A percentile compares a stretch with the other conserved stretches of the same genome.
Evolutionary conservation across 306 rosid genomes (phyloP).

Genomic region (Canavalia ensiformis): DNA sequence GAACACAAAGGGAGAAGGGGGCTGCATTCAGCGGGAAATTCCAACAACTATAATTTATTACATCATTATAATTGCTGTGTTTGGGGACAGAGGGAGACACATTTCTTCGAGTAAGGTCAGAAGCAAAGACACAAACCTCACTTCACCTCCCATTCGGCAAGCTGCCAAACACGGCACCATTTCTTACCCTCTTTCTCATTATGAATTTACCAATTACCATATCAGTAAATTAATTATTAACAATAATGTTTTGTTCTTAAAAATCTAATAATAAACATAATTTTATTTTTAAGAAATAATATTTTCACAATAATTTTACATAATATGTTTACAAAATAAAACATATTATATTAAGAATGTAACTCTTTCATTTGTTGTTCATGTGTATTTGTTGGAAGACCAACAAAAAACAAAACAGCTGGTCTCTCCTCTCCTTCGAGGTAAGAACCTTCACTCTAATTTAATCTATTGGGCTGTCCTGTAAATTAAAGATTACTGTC

Average conservation of each 20-base stretch:
- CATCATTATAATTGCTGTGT: neutral
- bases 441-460: too few relatives aligned
- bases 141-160: neutral
- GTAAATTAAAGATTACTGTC: constrained; percentile 8
- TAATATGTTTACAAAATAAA: too few relatives aligned
- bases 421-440: too few relatives aligned
- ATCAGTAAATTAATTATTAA: neutral
- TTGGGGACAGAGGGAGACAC: neutral
- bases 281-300: too few relatives aligned
- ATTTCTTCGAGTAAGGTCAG: neutral
- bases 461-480: neutral
- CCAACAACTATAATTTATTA: constrained; percentile 3
- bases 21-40: neutral
- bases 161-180: neutral
- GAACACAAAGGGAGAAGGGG: neutral
- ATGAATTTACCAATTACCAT: too few relatives aligned
- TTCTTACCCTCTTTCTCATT: neutral
- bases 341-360: too few relatives aligned
- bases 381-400: too few relatives aligned
- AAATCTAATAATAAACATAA: neutral
- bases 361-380: too few relatives aligned
- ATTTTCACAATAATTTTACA: too few relatives aligned
- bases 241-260: neutral
- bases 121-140: neutral
- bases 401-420: too few relatives aligned